Evolutionary conservation across 257 asterid genomes (phyloP), one percentile per base, ranked within the genome.

Genomic region (Nicotiana benthamiana): DNA sequence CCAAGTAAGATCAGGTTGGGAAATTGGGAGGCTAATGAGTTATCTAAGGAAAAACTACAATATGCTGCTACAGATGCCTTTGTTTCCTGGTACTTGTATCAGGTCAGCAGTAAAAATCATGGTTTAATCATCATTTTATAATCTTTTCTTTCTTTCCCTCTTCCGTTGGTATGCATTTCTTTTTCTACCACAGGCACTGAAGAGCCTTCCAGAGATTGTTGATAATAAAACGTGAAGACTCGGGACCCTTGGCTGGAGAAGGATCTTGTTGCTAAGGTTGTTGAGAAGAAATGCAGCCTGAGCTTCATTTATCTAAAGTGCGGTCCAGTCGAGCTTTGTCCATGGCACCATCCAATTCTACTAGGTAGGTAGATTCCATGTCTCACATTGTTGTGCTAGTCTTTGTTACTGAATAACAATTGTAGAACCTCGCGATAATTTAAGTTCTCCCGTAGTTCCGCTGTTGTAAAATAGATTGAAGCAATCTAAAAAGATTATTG

Each of bases 11-110:
- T 93, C 80, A 87, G 97, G 86, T 84, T 90, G 79, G 98, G 98
- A 74, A 95, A 95, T 83, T 95, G 98, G 98, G 98, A 95, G 88
- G 97, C 87, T 30, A 83, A 84, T 43, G 83, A 60, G 87, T 87
- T 95, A 79, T 92, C 98, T 62, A 82, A 78, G 67, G 90, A 92
- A 52, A 92, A 92, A 87, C 82, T 93, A 75, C 82, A 84, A 7
- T 95, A 95, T 85, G 98, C 98, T 30, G 98, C 98, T 64, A 89
- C 95, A 8, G 98, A 95, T 88, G 98, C 98, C 67, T 95, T 92
- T 8, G 83, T 87, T 79, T 95, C 98, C 40, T 93, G 98, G 97
- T 81, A 86, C 84, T 90, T 95, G 8, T 87, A 89, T 91, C 93
- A 95, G 97, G 98, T 95, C 87, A 46, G 78, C 26, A 32, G 57